Base-by-base conservation (phyloP, 1,284 basidiomycete species). In the Ceratobasidium sp. region DNA sequence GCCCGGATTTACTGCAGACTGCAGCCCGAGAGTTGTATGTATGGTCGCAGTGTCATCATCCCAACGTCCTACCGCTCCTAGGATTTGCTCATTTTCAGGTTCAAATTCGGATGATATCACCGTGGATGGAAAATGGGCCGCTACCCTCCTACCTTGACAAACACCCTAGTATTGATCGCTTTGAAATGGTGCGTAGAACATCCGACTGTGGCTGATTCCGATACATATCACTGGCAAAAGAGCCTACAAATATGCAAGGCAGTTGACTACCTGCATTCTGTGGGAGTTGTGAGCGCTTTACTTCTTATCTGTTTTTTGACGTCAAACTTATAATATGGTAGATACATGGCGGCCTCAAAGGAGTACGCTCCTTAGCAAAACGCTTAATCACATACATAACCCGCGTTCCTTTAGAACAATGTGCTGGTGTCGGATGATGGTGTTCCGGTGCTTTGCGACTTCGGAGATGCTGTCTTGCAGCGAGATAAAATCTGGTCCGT, bases 291-390 rank as follows among this genome's bases (percentile, higher is more conserved):
- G 26, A 40, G 59, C n/a, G 40, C 7, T 33, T 15, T 26, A 9
- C 15, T 50, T 50, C 13, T 50, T 50, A 20, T 59, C 12, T 59
- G 20, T 15, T 15, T 50, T 13, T 20, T 59, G 56, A 13, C 12
- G 15, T 59, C 15, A 59, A 26, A 15, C n/a, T 26, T 59, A 23
- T 15, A 59, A 20, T 50, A 15, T 20, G 48, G 20, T n/a, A 56
- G 59, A 33, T 62, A 17, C 59, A 62, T 33, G 59, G 59, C 23
- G 59, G 38, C 26, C 23, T 62, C 28, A 62, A 62, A 62, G 59
- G 59, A 26, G 59, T 62, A n/a, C 28, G 33, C 12, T 33, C 15
- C 23, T 20, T 10, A n/a, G 26, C 54, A 56, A 13, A 20, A 26
- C 23, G 20, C 20, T n/a, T 56, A 23, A 26, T n/a, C 13, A 10